Evolutionary conservation across 2,329 filamentous ascomycete genomes (phyloP).

Genomic region (Knufia petricola): DNA sequence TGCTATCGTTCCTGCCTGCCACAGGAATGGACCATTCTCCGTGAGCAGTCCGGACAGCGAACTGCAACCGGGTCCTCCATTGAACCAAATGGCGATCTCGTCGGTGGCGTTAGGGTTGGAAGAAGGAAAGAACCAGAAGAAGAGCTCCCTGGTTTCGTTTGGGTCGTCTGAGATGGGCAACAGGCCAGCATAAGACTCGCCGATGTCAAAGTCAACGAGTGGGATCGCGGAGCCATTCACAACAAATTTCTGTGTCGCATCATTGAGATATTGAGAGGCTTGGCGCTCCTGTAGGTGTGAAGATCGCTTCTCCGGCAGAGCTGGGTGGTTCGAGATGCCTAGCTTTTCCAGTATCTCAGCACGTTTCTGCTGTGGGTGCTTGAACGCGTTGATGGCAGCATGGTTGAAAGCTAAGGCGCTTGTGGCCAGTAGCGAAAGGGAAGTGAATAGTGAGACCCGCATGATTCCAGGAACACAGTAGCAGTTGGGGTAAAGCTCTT

Average conservation of each 20-base stretch:
- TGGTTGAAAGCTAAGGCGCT: constrained; percentile 2
- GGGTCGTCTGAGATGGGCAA: constrained; percentile 41
- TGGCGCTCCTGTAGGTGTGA: neutral
- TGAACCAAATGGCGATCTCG: constrained; percentile 44
- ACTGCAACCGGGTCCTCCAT: constrained; percentile 45
- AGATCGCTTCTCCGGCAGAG: neutral
- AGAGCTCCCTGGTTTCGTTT: constrained; percentile 26
- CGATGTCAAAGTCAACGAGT: constrained; percentile 59
- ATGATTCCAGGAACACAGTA: neutral
- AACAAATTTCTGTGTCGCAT: constrained; percentile 36
- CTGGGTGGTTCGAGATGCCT: neutral
- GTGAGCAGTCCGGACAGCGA: constrained; percentile 61
- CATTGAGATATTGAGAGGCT: constrained; percentile 7
- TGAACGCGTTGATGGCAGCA: constrained; percentile 8
- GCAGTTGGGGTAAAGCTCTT: too few species aligned
- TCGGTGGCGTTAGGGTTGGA: constrained; percentile 36
- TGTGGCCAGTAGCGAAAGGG: constrained; percentile 5
- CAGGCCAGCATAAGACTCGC: constrained; percentile 41
- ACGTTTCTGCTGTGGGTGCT: constrained; percentile 1
- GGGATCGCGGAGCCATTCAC: constrained; percentile 58
- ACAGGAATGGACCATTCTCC: constrained; percentile 65
- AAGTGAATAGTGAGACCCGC: constrained; percentile 1
- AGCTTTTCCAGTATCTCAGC: constrained; percentile 9
- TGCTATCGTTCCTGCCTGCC: constrained; percentile 58
- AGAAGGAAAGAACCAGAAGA: constrained; percentile 41